Base-by-base conservation (phyloP, 208 protist species). In the Crithidia acanthocephali region DNA sequence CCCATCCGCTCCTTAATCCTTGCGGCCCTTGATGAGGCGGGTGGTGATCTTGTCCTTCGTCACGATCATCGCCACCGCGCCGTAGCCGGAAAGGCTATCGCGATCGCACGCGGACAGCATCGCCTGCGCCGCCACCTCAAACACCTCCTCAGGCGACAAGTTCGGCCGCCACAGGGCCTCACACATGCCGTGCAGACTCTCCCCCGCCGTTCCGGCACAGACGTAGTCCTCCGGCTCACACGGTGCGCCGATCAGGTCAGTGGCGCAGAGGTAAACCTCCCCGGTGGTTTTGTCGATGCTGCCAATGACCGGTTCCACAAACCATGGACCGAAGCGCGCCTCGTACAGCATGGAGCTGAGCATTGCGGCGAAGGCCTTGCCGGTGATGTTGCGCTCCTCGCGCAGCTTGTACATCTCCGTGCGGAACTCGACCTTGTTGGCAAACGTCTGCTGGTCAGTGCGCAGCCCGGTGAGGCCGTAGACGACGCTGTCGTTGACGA, bases 111-210 rank as follows among this genome's bases (percentile, higher is more conserved):
- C 93, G 15, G 97, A 94, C 3, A 99, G 81, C 83, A 99, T 93
- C 42, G 96, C 92, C 88, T 98, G 95, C 9, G 93, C 89, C 16
- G 95, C 91, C 25, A 97, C 81, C 81, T 99, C 98, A 76, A 99
- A 99, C 11, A 99, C 86, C 61, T 99, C 98, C 59, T 99, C 98
- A 4, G 97, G 80, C 10, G 81, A 87, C 59, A 99, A 71, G 72
- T 97, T 88, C 22, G 96, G 95, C 50, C 91, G 85, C 84, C 93
- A 99, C 44, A 99, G 85, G 9, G 91, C 88, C 87, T 99, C 98
- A 82, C 97, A 99, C 88, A 99, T 98, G 68, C 99, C 99, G 74
- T 98, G 98, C n/a, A 99, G 85, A 45, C 92, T 92, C 74, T 99
- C 98, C 2, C 88, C 85, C 44, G 88, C 94, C 9, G 98, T 99